Evolutionary conservation across 805 yeast species (phyloP).

Genomic region (Myxozyma neotropica): DNA sequence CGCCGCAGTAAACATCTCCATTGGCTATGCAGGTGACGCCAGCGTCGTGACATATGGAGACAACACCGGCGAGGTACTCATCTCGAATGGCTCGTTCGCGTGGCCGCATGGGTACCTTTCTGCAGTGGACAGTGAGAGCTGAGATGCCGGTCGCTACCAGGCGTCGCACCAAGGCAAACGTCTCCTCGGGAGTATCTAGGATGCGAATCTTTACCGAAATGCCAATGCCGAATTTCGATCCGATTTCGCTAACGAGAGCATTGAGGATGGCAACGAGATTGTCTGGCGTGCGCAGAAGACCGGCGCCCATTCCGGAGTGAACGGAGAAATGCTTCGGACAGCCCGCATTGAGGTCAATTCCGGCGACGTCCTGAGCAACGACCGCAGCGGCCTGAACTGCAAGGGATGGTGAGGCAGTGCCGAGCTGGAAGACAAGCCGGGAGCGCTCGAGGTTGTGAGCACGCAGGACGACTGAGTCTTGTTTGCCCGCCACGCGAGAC

Average conservation of each 20-base stretch:
- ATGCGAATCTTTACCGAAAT: conserved; percentile 90
- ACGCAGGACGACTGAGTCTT: conserved; percentile 62
- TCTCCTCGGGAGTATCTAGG: conserved; percentile 61
- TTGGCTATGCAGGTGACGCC: conserved; percentile 77
- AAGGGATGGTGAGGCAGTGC: conserved; percentile 77
- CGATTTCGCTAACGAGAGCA: conserved; percentile 75
- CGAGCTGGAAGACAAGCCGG: conserved; percentile 83
- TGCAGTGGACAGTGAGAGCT: conserved; percentile 87
- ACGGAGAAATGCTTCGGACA: conserved; percentile 96
- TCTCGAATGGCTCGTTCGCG: conserved; percentile 78
- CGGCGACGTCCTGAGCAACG: conserved; percentile 84
- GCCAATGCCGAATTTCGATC: conserved; percentile 72
- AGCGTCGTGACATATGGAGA: conserved; percentile 59
- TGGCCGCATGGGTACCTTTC: conserved; percentile 81
- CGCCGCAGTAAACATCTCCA: conserved; percentile 65
- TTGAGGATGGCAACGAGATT: conserved; percentile 67
- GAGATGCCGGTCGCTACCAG: conserved; percentile 77
- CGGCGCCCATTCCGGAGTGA: conserved; percentile 98
- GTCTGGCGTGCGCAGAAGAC: conserved; percentile 80
- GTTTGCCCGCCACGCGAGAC: conserved; percentile 28
- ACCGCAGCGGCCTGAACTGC: conserved; percentile 87
- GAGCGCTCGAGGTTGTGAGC: conserved; percentile 58
- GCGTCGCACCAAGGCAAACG: conserved; percentile 59
- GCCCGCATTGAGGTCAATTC: conserved; percentile 92
- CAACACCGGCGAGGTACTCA: conserved; percentile 60